Evolutionary conservation across 176 grass and related monocot genomes (phyloP).

Genomic region (Oropetium thomaeum): DNA sequence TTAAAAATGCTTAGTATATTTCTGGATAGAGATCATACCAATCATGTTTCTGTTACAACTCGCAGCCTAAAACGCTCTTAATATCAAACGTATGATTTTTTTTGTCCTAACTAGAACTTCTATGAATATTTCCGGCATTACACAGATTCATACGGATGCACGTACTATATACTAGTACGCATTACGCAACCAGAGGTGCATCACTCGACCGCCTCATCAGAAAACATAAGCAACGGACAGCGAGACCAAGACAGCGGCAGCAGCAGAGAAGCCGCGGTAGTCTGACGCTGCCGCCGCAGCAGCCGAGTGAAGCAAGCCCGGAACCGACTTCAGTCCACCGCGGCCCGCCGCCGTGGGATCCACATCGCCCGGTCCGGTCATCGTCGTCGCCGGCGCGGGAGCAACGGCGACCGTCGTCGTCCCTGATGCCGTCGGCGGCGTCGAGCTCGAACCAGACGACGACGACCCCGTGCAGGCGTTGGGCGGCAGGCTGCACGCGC

Average conservation of each 20-base stretch:
- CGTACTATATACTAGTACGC: too few species aligned
- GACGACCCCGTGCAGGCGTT: conserved; percentile 28
- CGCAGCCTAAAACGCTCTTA: too few species aligned
- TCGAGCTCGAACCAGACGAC: neutral
- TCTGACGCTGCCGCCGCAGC: neutral
- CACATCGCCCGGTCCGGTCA: too few species aligned
- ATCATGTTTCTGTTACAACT: too few species aligned
- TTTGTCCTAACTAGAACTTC: too few species aligned
- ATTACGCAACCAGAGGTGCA: neutral
- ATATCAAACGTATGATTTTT: too few species aligned
- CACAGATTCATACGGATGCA: neutral
- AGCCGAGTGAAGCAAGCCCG: neutral
- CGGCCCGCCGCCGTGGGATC: neutral
- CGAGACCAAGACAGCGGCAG: neutral
- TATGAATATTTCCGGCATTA: too few species aligned
- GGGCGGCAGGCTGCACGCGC: conserved; percentile 52
- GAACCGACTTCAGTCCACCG: conserved; percentile 10
- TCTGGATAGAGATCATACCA: too few species aligned
- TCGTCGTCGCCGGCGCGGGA: neutral
- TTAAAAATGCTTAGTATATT: too few species aligned
- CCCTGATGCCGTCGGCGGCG: neutral
- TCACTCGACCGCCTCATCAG: neutral
- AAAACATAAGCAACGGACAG: neutral
- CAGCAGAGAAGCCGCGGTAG: neutral
- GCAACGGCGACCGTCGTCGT: neutral